phyloP scores from a whole-genome alignment of 2,329 filamentous ascomycete genomes.

The Cladosporium colombiae region DNA sequence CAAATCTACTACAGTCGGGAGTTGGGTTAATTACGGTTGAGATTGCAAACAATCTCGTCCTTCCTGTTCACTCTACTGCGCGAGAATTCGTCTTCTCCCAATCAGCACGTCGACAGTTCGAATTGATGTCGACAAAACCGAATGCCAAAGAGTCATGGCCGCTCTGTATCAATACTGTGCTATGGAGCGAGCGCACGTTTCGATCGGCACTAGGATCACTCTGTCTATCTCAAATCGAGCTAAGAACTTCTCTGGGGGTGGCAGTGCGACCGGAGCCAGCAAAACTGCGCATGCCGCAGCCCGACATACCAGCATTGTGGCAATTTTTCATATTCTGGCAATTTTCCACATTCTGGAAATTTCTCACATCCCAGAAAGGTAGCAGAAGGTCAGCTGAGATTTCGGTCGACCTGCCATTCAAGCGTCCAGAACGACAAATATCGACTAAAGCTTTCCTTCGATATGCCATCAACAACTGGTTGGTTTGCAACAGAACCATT shows the following conservation, averaged over 20 bases:
- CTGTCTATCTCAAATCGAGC: slow-evolving; percentile 1
- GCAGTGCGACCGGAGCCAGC: background rate
- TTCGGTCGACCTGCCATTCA: background rate
- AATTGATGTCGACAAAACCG: background rate
- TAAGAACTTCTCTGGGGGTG: background rate
- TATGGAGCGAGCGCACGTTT: slow-evolving; percentile 1
- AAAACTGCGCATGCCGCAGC: background rate
- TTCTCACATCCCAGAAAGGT: too few relatives aligned
- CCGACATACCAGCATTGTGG: too few relatives aligned
- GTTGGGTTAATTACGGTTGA: background rate
- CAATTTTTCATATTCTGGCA: too few relatives aligned
- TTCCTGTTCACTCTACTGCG: slow-evolving; percentile 4
- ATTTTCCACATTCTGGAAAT: too few relatives aligned
- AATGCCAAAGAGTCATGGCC: background rate
- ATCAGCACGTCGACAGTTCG: background rate
- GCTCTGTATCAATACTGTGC: background rate
- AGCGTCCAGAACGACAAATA: background rate
- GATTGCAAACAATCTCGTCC: background rate
- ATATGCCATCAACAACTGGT: background rate
- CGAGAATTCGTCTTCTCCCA: background rate
- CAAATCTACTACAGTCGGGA: background rate
- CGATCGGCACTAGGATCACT: slow-evolving; percentile 1
- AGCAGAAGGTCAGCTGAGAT: background rate
- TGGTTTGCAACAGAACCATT: background rate
- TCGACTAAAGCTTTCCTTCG: background rate